Base-by-base conservation (phyloP, 177 flowering plant species). In the Vitis hybrid region DNA sequence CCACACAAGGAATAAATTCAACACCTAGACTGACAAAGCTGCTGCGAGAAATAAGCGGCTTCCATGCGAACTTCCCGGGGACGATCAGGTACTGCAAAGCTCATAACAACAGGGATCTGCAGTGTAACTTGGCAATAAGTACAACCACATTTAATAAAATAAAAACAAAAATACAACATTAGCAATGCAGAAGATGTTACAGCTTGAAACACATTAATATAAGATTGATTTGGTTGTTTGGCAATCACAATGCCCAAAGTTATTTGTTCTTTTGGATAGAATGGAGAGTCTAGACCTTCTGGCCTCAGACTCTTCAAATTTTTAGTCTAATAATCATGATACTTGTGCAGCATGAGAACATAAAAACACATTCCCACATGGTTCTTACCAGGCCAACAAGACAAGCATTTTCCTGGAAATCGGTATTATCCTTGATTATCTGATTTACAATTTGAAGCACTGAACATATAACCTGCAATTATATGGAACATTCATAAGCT, bases 371-470 rank as follows among this genome's bases (percentile, higher is more conserved):
- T 19, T 19, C 5, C 45, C 12, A 49, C 50, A 13, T 48, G 67
- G 60, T 57, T 82, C 95, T 84, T 78, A 96, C 99, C 80, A 96
- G 74, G 70, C 99, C 99, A 73, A 92, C 86, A 59, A 92, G 91
- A 76, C 99, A 96, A 71, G 98, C 98, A 87, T 94, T 92, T 82
- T 93, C 98, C 85, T 89, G 98, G 75, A 92, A 86, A 70, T 84
- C 89, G 39, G 85, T 72, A 70, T 90, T 96, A 75, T 92, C 98
- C 76, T 89, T 96, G 58, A 96, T 80, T 56, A 96, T 84, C 81
- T 86, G 88, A 78, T 96, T 96, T 69, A 92, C 79, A 71, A 94
- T 82, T 85, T 94, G 98, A 67, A 96, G 92, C 65, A 94, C 97
- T 16, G 95, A 85, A 70, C 93, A 90, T 72, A 85, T 88, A 64